These are phyloP conservation scores for Talaromyces sp. DNA, from an alignment of 2,329 filamentous ascomycete genomes.

Conservation along the genomic window DNA sequence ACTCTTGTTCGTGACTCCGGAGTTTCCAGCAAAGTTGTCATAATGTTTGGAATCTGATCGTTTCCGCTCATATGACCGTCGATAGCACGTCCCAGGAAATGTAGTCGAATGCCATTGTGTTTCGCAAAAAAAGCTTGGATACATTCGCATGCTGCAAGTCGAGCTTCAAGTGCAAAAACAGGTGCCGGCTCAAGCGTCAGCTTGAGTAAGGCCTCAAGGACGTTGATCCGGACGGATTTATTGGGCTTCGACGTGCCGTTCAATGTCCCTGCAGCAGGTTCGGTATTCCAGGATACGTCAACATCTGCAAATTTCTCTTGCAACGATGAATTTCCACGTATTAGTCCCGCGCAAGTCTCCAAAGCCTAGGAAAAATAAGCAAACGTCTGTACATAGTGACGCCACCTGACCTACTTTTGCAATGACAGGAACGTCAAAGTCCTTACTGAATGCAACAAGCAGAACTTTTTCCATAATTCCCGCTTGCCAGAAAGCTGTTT, in stretches of 20 bases:
- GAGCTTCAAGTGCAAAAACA: conserved; percentile 68
- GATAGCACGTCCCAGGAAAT: conserved; percentile 85
- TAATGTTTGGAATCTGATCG: conserved; percentile 81
- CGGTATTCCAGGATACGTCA: conserved; percentile 56
- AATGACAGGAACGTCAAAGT: conserved; percentile 71
- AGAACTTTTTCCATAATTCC: conserved; percentile 75
- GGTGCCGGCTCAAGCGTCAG: conserved; percentile 68
- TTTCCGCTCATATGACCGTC: conserved; percentile 74
- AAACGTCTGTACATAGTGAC: not conserved
- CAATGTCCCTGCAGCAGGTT: conserved; percentile 23
- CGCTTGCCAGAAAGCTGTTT: conserved; percentile 78
- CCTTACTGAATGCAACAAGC: conserved; percentile 73
- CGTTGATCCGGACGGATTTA: conserved; percentile 66
- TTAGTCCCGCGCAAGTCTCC: conserved; percentile 79
- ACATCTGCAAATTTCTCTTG: conserved; percentile 89
- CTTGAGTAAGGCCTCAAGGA: conserved; percentile 89
- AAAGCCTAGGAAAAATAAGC: conserved; percentile 58
- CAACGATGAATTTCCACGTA: conserved; percentile 71
- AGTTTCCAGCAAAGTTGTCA: conserved; percentile 74
- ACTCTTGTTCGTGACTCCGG: conserved; percentile 57
- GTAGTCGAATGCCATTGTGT: conserved; percentile 73
- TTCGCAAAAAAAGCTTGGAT: conserved; percentile 88
- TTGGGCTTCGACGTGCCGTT: conserved; percentile 43
- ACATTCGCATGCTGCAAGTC: conserved; percentile 81
- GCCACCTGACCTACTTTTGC: conserved; percentile 59